A percentile compares a stretch with the other conserved stretches of the same genome.
phyloP scores from a whole-genome alignment of 306 rosid species.

The Quercus parvula region DNA sequence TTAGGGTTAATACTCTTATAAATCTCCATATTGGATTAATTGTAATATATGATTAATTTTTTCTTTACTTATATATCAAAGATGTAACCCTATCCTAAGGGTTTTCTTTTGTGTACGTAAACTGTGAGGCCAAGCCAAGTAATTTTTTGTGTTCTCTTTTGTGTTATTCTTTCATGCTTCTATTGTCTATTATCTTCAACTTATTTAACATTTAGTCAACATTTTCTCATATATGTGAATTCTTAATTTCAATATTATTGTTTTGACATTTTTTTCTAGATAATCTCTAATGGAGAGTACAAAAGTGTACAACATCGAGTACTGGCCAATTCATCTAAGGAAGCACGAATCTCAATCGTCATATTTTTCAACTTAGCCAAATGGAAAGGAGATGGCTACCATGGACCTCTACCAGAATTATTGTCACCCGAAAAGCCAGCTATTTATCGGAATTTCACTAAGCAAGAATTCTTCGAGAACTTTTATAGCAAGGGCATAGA shows the following conservation, averaged over 20 bases:
- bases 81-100: too few relatives aligned
- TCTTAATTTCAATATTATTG: background rate
- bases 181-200: too few relatives aligned
- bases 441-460: conserved; percentile 19
- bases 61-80: too few relatives aligned
- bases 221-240: too few relatives aligned
- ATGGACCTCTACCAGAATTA: conserved; percentile 35
- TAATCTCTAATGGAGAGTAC: conserved; percentile 35
- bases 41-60: too few relatives aligned
- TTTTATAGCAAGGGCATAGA: conserved; percentile 29
- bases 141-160: too few relatives aligned
- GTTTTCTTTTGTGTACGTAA: too few relatives aligned
- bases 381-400: conserved; percentile 19
- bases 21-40: too few relatives aligned
- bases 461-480: background rate
- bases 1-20: too few relatives aligned
- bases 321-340: conserved; percentile 25
- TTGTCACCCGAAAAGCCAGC: conserved; percentile 21
- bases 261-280: background rate
- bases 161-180: background rate
- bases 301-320: conserved; percentile 34
- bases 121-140: too few relatives aligned
- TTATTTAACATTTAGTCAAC: too few relatives aligned
- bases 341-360: conserved; percentile 27
- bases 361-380: conserved; percentile 19